Evolutionary conservation across 2,329 filamentous ascomycete genomes (phyloP).

Genomic region (Claviceps pazoutovae): DNA sequence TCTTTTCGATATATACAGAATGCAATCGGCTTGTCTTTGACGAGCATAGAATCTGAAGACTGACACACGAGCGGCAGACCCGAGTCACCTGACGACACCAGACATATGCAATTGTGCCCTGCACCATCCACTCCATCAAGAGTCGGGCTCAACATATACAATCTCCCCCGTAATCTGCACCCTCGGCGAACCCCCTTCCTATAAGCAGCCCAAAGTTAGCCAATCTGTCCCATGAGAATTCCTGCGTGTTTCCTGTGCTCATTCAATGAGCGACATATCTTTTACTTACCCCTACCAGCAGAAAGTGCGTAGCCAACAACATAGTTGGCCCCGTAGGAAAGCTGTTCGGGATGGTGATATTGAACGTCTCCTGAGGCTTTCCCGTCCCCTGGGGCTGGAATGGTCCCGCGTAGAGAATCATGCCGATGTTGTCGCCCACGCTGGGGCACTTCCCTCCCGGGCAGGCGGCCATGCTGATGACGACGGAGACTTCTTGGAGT

Average conservation of each 20-base stretch:
- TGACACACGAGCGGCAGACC: no score
- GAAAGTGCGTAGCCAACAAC: constrained; percentile 5
- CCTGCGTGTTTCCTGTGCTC: no score
- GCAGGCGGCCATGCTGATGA: constrained; percentile 3
- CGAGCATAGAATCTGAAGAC: no score
- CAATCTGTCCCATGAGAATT: no score
- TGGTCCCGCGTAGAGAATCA: not conserved
- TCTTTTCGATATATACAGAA: no score
- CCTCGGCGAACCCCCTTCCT: not conserved
- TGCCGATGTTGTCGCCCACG: not conserved
- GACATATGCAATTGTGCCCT: not conserved
- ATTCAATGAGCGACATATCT: not conserved
- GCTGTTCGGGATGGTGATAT: not conserved
- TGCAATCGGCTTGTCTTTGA: no score
- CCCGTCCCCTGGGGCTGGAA: not conserved
- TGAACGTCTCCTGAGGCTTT: not conserved
- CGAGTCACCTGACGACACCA: no score
- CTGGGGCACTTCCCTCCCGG: not conserved
- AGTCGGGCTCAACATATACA: not conserved
- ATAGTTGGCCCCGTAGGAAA: constrained; percentile 1
- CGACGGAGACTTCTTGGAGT: not conserved
- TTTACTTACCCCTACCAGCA: constrained; percentile 1
- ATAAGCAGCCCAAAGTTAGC: no score
- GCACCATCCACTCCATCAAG: not conserved
- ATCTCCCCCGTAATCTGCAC: not conserved